Evolutionary conservation across 768 basidiomycete genomes (phyloP), one percentile per base, ranked within the genome.

Genomic region (Trametes cingulata): DNA sequence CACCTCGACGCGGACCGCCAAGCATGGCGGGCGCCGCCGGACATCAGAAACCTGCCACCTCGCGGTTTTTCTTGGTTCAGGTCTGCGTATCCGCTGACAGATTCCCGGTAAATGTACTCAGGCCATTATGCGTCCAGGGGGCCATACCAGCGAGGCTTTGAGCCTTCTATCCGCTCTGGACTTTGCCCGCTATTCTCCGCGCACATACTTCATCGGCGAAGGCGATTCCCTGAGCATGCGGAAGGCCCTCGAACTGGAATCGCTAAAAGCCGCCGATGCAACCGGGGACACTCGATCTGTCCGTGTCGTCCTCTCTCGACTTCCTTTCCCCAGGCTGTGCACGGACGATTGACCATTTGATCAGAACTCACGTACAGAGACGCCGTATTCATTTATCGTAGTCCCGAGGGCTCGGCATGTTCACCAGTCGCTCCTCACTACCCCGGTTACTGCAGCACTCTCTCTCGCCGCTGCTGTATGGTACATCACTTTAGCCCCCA

Each of bases 1-100:
- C 36, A n/a, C 52, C 22, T 10, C 50, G 14, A n/a, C 46, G 9
- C 9, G 14, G 47, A 20, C 37, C 27, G 58, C 58, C 58, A 63
- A 56, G 49, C 54, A 36, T 25, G 13, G 42, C 17, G 22, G 36
- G 24, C 52, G 55, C 10, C 61, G 61, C 35, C 43, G 35, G 19
- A 25, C 33, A 22, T 33, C 45, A 15, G 60, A 49, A 46, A 77
- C 65, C 61, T 83, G 82, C 61, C 72, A 71, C 37, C 74, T 97
- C 15, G 94, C 91, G 3, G 84, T 97, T 52, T 97, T 98, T 68
- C 83, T 98, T 13, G 96, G 96, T 58, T 98, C 96, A 71, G 95
- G 95, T 91, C 68, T 69, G 79, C 54, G 45, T 29, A 27, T 46
- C 46, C 60, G 14, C 48, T 49, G 17, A 12, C 39, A 40, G 19